Evolutionary conservation across 2,329 filamentous ascomycete genomes (phyloP).

Genomic region (Chrysoporthe cubensis): DNA sequence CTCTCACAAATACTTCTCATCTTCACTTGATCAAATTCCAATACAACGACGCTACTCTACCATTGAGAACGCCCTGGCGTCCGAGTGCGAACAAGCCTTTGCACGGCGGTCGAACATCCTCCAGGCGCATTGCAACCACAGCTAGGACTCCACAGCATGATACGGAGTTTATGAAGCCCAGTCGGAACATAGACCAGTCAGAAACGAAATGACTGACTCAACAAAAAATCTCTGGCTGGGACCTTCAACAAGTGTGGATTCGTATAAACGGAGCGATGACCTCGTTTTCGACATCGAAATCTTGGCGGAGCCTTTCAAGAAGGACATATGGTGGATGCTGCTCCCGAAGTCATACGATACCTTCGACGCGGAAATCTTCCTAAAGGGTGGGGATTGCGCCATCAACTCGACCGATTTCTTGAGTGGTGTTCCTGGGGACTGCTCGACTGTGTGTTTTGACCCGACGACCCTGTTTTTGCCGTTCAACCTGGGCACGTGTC

Average conservation of each 20-base stretch:
- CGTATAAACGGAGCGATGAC: neutral
- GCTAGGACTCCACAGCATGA: neutral
- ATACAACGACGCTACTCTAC: neutral
- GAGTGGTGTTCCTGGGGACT: neutral
- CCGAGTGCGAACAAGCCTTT: neutral
- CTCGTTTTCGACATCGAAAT: neutral
- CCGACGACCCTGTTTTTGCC: constrained; percentile 14
- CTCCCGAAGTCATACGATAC: neutral
- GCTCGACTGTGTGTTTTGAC: constrained; percentile 11
- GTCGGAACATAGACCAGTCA: neutral
- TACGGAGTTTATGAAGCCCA: neutral
- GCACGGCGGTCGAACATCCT: neutral
- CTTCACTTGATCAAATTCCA: neutral
- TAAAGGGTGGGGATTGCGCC: neutral
- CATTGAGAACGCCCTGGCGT: no score
- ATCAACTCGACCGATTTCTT: neutral
- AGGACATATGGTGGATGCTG: neutral
- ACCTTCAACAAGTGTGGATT: neutral
- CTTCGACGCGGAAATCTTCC: neutral
- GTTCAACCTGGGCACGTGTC: constrained; percentile 14
- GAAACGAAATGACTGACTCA: neutral
- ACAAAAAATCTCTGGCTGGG: neutral
- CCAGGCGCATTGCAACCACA: neutral
- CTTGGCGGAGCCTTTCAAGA: neutral
- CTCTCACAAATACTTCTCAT: neutral